Conservation (phyloP, 352 stramenopile species). For the Thraustochytrium striatum region DNA sequence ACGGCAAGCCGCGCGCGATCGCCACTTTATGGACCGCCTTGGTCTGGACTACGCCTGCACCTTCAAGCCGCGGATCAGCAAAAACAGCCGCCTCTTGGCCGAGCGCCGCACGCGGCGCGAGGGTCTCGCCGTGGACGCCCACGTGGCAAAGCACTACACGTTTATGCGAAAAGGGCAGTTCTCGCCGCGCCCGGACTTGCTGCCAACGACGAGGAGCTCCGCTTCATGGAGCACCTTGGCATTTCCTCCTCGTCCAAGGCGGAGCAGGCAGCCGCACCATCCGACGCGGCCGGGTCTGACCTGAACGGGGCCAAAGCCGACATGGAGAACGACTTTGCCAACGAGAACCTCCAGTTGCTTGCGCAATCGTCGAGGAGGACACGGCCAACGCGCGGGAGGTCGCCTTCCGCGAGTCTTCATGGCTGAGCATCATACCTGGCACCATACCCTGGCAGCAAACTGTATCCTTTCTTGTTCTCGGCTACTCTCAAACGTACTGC, state of each 20-base stretch:
- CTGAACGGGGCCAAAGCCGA: too few relatives aligned
- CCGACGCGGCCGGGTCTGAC: not conserved
- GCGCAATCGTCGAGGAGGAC: too few relatives aligned
- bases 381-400: too few relatives aligned
- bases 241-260: not conserved
- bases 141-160: not conserved
- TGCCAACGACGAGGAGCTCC: not conserved
- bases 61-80: slow-evolving; percentile 17
- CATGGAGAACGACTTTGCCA: too few relatives aligned
- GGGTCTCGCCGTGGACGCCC: too few relatives aligned
- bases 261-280: not conserved
- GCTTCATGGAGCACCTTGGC: not conserved
- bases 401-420: too few relatives aligned
- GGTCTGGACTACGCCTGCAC: slow-evolving; percentile 20
- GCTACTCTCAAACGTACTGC: not conserved
- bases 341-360: too few relatives aligned
- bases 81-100: not conserved
- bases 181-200: not conserved
- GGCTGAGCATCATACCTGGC: too few relatives aligned
- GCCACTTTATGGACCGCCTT: not conserved
- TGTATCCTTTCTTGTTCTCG: too few relatives aligned
- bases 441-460: too few relatives aligned
- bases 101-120: not conserved
- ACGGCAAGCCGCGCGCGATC: not conserved
- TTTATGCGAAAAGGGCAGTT: not conserved